Evolutionary conservation across 768 basidiomycete species (phyloP), one percentile per base, ranked within the genome.

Genomic region (Suillus ampliporus): DNA sequence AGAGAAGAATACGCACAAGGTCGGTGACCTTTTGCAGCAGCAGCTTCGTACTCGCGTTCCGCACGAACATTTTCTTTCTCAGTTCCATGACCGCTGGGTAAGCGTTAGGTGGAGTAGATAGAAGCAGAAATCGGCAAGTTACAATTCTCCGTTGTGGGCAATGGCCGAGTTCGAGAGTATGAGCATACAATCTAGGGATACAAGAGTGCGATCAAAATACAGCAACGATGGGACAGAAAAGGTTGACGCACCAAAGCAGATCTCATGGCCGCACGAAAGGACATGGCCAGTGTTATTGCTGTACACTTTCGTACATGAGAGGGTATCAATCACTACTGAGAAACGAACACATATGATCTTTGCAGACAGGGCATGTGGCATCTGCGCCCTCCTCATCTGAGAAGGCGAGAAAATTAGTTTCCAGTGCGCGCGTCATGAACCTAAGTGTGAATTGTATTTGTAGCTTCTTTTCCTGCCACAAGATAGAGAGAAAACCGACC

Each of bases 251-350:
- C 86, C 83, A 34, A 78, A 79, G 67, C 91, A 92, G 41, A 90
- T 81, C 60, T 87, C 84, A 67, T 92, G 90, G 1, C 84, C 80
- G 67, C 92, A 93, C 0, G 75, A 71, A 11, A 92, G 80, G n/a
- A 93, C 74, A 8, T 85, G 80, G 2, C 88, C 87, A 62, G 79
- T 85, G 54, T 82, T 77, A 17, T 77, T 77, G 35, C 78, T 74
- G 60, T 83, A 82, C 61, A 84, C 84, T 84, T 64, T 10, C n/a
- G 57, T 48, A 62, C 40, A 37, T 61, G 34, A 28, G 28, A 50
- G n/a, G n/a, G 31, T 17, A 23, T 9, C 34, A 58, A 57, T 31
- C 38, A 58, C 21, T 34, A 21, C 43, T n/a, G 48, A 26, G 15
- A 57, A 21, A 35, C 35, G 11, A 17, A 59, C 62, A 67, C 81